Base-by-base conservation (phyloP, 2,329 filamentous ascomycete species). In the Niveomyces coronatus region DNA sequence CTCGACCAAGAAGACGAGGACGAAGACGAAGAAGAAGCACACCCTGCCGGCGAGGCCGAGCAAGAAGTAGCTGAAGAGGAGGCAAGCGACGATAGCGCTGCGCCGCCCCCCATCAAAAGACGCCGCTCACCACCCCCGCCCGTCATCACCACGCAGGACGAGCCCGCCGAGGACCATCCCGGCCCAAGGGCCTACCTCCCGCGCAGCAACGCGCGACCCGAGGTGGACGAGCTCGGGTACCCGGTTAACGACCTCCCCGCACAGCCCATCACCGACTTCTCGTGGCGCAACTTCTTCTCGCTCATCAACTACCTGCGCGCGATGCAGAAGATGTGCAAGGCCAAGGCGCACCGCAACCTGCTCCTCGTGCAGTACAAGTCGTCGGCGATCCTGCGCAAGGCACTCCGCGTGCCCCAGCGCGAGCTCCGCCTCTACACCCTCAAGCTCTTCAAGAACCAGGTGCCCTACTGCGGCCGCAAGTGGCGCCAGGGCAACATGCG, bases 401-500 rank as follows among this genome's bases (percentile, higher is more conserved):
- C 84, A 5, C 76, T 98, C 13, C 89, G 91, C 49, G 82, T 95
- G 16, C 89, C 89, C 0, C 86, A 98, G 53, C 81, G 80, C 2
- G 75, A 86, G 52, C 70, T 98, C 28, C 79, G 91, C 5, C 78
- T 94, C 30, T 96, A 96, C 65, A 94, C 91, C 0, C 75, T 98
- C 49, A 98, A 98, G 62, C 73, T 98, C 0, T 96, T 96, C 78
- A 98, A 98, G 62, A 91, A 87, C 44, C 91, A 98, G 60, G 91
- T 98, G 4, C 91, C 91, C 1, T 98, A 94, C 67, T 96, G 89
- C 59, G 89, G 91, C 16, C 81, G 91, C 30, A 98, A 98, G 64
- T 98, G 91, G 91, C 80, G 91, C 11, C 91, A 96, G 64, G 80
- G 79, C 49, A 96, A 98, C 60, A 98, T 98, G 91, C 84, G 89